Evolutionary conservation across 176 grass and related monocot species (phyloP), one percentile per base, ranked within the genome.

Genomic region (Pharus latifolius): DNA sequence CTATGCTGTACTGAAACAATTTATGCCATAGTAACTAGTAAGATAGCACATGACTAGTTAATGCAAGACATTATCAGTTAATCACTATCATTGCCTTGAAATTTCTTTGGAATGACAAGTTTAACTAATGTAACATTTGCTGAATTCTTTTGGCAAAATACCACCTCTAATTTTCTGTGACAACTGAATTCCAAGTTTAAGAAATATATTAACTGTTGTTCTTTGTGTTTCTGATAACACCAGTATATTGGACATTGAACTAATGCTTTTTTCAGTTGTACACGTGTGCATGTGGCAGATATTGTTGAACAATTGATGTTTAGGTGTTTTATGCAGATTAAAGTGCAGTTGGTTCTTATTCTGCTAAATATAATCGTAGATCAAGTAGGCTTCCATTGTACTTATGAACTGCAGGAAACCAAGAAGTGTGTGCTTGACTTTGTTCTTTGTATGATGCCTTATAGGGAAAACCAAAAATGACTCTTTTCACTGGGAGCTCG

Each of bases 401-500:
- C n/a, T 48, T 69, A 26, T 15, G 18, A 13, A 37, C 25, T 42
- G 23, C 35, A 48, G 11, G 9, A 4, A 4, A 4, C 35, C 35
- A 38, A 38, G 4, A 4, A 68, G 68, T 27, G 38, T 44, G 55
- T 80, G 30, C 53, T 54, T 79, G 34, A 11, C 50, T 45, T 23
- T 79, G 25, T 59, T 65, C 30, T 60, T 38, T 32, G 44, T 18
- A 22, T 60, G 45, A 68, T 84, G 0, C 72, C n/a, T 56, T 82
- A 27, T 70, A 98, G 95, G 90, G 67, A 69, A 93, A 90, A 65
- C 95, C 95, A 19, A 83, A 76, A 70, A 94, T 98, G 95, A 88
- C 90, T 25, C 89, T 98, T 82, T 98, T 98, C 77, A 93, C 87
- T 33, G 95, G 95, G 57, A 98, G 95, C 44, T 91, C 90, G 45